Base-by-base conservation (phyloP, 176 grass and related monocot species). In the Triticum timopheevii region DNA sequence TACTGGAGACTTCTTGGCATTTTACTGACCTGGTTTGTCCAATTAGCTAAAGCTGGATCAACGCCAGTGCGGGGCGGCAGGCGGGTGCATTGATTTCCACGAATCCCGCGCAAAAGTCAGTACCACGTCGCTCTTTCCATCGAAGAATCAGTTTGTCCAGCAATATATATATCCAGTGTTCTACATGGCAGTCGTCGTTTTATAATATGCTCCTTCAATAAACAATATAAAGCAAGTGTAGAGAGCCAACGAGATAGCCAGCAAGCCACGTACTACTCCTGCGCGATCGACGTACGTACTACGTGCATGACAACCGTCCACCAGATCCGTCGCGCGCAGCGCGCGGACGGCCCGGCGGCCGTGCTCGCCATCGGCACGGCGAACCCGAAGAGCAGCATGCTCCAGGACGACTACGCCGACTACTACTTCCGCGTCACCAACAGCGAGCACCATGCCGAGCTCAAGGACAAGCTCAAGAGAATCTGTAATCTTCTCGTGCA, bases 341-440 rank as follows among this genome's bases (percentile, higher is more conserved):
- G 70, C 3, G 40, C 71, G 71, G 71, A 74, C n/a, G 71, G 71
- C 40, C 71, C 71, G n/a, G 71, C 71, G 40, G 40, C 71, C 71
- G 71, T 74, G 39, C 71, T 74, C 71, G 71, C 40, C 71, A 74
- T 74, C n/a, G 71, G 71, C 71, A 74, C 71, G 71, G 71, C 71
- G 12, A 74, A 73, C 39, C 70, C 70, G n/a, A 39, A 24, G 70
- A 47, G 20, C 70, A 8, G 2, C 71, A 49, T 27, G 40, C 71
- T 47, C 40, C 71, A 74, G 40, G 71, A 27, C 40, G 40, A 49
- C 13, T 74, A 74, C 40, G 23, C 71, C 40, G 71, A 74, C 23
- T 74, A 74, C 40, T 74, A 74, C 71, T 74, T 74, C 71, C 71
- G 71, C 13, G 40, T 49, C 40, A 74, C 71, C n/a, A 73, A 45